Evolutionary conservation across 208 protist species (phyloP).

Genomic region (Trypanosoma cruzi): DNA sequence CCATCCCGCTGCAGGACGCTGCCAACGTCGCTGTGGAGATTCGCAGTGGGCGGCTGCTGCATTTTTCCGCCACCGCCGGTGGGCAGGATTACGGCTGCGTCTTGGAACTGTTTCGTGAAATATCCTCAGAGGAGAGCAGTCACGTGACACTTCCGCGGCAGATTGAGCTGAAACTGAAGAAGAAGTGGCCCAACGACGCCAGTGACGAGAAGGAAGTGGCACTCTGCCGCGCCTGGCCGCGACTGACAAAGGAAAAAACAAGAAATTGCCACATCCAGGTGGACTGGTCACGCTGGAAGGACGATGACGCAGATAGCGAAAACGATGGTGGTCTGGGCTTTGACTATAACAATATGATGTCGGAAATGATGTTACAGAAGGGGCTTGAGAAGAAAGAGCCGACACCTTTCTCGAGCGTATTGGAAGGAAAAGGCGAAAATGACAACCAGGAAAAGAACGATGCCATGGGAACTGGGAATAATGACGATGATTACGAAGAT

Average conservation of each 20-base stretch:
- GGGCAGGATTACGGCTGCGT: slow-evolving; percentile 42
- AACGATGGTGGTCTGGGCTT: slow-evolving; percentile 33
- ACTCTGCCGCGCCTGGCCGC: slow-evolving; percentile 59
- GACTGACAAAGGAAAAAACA: slow-evolving; percentile 65
- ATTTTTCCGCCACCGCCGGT: slow-evolving; percentile 16
- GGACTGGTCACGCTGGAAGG: slow-evolving; percentile 87
- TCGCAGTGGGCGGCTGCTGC: slow-evolving; percentile 50
- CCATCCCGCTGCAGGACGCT: slow-evolving; percentile 78
- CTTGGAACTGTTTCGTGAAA: slow-evolving; percentile 58
- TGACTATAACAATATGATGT: slow-evolving; percentile 34
- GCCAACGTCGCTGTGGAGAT: slow-evolving; percentile 66
- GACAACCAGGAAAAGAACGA: not conserved
- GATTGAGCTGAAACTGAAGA: slow-evolving; percentile 82
- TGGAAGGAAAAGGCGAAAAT: not conserved
- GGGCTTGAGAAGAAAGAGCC: slow-evolving; percentile 36
- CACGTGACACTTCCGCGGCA: slow-evolving; percentile 73
- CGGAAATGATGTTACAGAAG: slow-evolving; percentile 31
- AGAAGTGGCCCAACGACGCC: slow-evolving; percentile 31
- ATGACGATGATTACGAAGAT: slow-evolving; percentile 34
- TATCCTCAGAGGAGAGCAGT: slow-evolving; percentile 76
- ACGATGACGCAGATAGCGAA: slow-evolving; percentile 40
- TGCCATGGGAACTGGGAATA: slow-evolving; percentile 7
- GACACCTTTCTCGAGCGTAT: not conserved
- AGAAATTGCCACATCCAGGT: slow-evolving; percentile 77
- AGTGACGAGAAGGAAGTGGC: slow-evolving; percentile 45